Evolutionary conservation across 2,329 filamentous ascomycete genomes (phyloP).

Genomic region (Hawksworthiomyces lignivorus): DNA sequence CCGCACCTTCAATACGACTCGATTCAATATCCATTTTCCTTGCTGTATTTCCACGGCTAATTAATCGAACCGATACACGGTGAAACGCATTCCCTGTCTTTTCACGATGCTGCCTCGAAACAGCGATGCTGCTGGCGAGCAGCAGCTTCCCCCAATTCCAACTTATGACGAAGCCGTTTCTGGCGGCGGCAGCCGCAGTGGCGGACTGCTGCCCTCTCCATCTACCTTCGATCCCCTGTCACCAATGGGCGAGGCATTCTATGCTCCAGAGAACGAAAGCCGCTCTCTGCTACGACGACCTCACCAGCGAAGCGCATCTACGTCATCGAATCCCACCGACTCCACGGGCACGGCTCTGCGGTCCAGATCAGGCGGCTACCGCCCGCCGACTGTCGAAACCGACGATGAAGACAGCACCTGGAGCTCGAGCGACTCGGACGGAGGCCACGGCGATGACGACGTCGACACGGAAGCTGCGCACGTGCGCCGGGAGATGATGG

Average conservation of each 20-base stretch:
- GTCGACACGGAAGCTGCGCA: conserved; percentile 50
- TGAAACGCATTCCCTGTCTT: no score
- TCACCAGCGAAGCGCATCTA: conserved; percentile 31
- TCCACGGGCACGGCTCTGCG: conserved; percentile 26
- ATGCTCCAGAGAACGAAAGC: conserved; percentile 63
- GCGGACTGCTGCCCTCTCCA: conserved; percentile 7
- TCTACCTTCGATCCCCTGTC: conserved; percentile 41
- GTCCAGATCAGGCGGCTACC: conserved; percentile 54
- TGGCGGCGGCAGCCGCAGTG: conserved; percentile 38
- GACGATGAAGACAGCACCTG: conserved; percentile 59
- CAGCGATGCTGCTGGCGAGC: conserved; percentile 33
- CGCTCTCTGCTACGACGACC: conserved; percentile 60
- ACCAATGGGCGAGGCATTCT: conserved; percentile 52
- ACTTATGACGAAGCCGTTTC: conserved; percentile 75
- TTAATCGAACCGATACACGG: no score
- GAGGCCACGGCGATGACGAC: conserved; percentile 34
- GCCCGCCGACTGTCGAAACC: conserved; percentile 70
- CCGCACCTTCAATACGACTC: no score
- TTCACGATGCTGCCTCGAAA: no score
- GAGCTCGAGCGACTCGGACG: conserved; percentile 39
- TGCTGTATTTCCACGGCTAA: no score
- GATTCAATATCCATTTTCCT: no score
- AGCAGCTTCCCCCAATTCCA: conserved; percentile 65
- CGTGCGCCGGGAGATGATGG: conserved; percentile 74
- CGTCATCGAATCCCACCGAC: conserved; percentile 19